Evolutionary conservation across 306 rosid genomes (phyloP), one percentile per base, ranked within the genome.

Genomic region (Lathyrus tuberosus): DNA sequence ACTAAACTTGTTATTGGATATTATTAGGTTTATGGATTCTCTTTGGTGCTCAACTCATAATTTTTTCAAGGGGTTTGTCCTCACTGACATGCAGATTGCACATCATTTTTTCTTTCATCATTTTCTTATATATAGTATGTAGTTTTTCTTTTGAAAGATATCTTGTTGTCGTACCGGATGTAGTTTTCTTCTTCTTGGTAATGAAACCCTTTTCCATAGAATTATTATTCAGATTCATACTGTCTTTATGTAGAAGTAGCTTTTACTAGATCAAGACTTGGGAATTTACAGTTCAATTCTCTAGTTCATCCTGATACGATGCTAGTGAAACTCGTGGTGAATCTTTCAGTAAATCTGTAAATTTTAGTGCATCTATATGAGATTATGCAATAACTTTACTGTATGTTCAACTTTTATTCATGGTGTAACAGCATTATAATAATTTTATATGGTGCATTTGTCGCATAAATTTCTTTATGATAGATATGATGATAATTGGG

Each of bases 311-410:
- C 14, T 15, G 58, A 13, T 58, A 16, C 8, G 2, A 56, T 56
- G 38, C 30, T 56, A 0, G 58, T 6, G 20, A 58, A 57, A 58
- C 44, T 62, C 10, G 35, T 58, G 35, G 58, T 10, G 46, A 70
- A 70, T 57, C 35, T 70, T 43, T 53, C 14, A 62, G 38, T 58
- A 58, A 71, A 44, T 43, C 14, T 16, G 37, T 49, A 41, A 40
- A 0, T 44, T 38, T n/a, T 53, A 28, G 60, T 62, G 43, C 59
- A 62, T 51, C 48, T 62, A 48, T 60, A 69, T 30, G 80, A 76
- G 51, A 17, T 58, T 22, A 17, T 69, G 59, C 24, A 43, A 44
- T 16, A 65, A 41, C 13, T 62, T 71, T 59, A 41, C 59, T 53
- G 20, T 13, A 65, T 58, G 59, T 48, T 56, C 16, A 14, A 52